A percentile compares a stretch with the other conserved stretches of the same genome.
Evolutionary conservation across 1,139 yeast species (phyloP).

Genomic region (Debaryomycetaceae sp.): DNA sequence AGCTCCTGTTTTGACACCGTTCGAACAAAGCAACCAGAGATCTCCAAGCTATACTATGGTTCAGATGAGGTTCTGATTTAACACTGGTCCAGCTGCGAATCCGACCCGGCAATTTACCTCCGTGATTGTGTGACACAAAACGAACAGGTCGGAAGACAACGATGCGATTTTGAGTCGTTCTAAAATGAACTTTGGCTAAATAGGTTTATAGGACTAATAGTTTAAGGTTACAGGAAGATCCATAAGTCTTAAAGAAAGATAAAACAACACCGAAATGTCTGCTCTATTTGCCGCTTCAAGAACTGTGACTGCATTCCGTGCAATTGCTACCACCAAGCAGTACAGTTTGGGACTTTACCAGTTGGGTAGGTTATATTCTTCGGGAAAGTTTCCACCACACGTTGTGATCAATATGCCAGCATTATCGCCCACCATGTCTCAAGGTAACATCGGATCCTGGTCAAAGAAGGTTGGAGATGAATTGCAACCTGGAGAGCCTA

Average conservation of each 20-base stretch:
- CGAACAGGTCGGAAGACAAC: conserved; percentile 11
- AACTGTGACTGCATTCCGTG: conserved; percentile 25
- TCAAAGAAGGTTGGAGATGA: conserved; percentile 83
- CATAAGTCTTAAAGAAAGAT: not conserved
- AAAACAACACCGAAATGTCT: conserved; percentile 19
- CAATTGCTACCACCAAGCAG: conserved; percentile 15
- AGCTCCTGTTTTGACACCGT: conserved; percentile 19
- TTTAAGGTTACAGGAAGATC: not conserved
- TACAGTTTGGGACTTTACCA: conserved; percentile 18
- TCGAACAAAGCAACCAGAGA: conserved; percentile 1
- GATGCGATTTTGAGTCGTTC: conserved; percentile 9
- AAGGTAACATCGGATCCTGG: conserved; percentile 90
- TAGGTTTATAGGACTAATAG: not conserved
- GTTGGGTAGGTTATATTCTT: conserved; percentile 40
- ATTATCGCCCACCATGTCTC: conserved; percentile 96
- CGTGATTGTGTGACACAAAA: conserved; percentile 8
- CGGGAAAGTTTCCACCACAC: conserved; percentile 59
- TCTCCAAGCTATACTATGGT: conserved; percentile 7
- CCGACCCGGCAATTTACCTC: conserved; percentile 7
- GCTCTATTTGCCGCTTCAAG: conserved; percentile 34
- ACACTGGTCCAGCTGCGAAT: not conserved
- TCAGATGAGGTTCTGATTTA: conserved; percentile 6
- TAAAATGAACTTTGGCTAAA: conserved; percentile 1
- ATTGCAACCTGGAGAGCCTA: conserved; percentile 85
- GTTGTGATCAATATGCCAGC: conserved; percentile 86